These are phyloP conservation scores for Starmerella bombicola DNA, from an alignment of 805 yeast genomes.

Conservation along the genomic window DNA sequence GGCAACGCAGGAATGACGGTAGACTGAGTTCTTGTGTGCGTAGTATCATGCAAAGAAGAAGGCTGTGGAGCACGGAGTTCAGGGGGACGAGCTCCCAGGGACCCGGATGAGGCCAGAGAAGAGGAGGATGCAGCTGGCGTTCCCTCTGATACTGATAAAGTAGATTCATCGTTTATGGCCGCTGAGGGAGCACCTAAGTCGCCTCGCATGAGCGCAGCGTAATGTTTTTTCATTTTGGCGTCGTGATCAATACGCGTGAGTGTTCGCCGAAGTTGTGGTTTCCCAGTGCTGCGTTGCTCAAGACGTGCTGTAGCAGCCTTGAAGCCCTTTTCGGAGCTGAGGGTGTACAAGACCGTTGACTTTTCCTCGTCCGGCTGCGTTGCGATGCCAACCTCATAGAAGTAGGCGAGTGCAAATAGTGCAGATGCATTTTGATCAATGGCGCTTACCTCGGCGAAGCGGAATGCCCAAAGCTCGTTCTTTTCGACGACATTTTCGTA, in stretches of 20 bases:
- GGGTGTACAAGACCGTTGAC: slow-evolving; percentile 40
- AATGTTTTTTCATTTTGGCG: slow-evolving; percentile 12
- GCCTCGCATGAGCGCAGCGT: slow-evolving; percentile 12
- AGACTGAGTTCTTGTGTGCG: too few relatives aligned
- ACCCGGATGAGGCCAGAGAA: too few relatives aligned
- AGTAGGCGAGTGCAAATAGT: slow-evolving; percentile 57
- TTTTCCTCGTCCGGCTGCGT: slow-evolving; percentile 33
- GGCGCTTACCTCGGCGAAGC: slow-evolving; percentile 56
- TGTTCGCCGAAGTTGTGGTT: slow-evolving; percentile 14
- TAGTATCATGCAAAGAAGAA: too few relatives aligned
- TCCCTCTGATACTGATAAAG: too few relatives aligned
- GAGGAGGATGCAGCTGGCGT: too few relatives aligned
- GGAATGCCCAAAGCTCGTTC: slow-evolving; percentile 52
- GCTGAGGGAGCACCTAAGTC: slow-evolving; percentile 10
- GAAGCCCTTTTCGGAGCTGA: slow-evolving; percentile 43
- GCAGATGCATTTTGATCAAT: slow-evolving; percentile 49
- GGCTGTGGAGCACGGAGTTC: too few relatives aligned
- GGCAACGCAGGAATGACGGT: too few relatives aligned
- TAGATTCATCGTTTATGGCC: slow-evolving; percentile 13
- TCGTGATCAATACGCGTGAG: slow-evolving; percentile 20
- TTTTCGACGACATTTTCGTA: slow-evolving; percentile 40
- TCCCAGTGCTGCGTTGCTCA: slow-evolving; percentile 12
- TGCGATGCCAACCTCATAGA: slow-evolving; percentile 54
- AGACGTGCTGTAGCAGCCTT: slow-evolving; percentile 27
- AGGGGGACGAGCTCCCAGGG: too few relatives aligned